phyloP scores from a whole-genome alignment of 2,329 filamentous ascomycete species.

The Pyricularia pennisetigena region DNA sequence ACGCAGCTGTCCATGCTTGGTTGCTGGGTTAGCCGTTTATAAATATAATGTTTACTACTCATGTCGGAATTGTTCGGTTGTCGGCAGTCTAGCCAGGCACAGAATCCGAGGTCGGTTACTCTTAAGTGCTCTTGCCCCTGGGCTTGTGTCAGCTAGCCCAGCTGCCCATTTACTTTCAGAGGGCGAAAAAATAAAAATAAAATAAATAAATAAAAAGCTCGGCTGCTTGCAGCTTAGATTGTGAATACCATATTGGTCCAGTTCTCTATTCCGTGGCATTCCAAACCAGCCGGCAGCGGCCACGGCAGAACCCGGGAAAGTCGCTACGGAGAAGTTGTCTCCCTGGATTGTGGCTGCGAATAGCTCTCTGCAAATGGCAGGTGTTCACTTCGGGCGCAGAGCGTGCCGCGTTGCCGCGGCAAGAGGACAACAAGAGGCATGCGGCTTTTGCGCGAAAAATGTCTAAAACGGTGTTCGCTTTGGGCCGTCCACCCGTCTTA shows the following conservation, averaged over 20 bases:
- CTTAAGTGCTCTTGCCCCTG: no score
- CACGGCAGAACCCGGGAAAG: not conserved
- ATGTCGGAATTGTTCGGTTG: no score
- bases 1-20: not conserved
- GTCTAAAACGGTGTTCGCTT: not conserved
- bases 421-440: not conserved
- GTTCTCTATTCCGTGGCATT: not conserved
- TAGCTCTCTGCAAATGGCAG: not conserved
- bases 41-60: not conserved
- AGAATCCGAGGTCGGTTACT: no score
- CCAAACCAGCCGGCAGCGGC: not conserved
- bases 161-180: not conserved
- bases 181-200: no score
- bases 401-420: not conserved
- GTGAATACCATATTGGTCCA: not conserved
- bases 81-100: no score
- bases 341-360: not conserved
- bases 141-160: no score
- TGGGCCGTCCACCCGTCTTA: not conserved
- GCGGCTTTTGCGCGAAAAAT: not conserved
- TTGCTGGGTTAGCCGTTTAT: not conserved
- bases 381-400: not conserved
- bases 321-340: not conserved
- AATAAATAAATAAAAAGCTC: not conserved
- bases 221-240: not conserved